Base-by-base conservation (phyloP, 345 rosid species). In the Dipteronia sinensis region DNA sequence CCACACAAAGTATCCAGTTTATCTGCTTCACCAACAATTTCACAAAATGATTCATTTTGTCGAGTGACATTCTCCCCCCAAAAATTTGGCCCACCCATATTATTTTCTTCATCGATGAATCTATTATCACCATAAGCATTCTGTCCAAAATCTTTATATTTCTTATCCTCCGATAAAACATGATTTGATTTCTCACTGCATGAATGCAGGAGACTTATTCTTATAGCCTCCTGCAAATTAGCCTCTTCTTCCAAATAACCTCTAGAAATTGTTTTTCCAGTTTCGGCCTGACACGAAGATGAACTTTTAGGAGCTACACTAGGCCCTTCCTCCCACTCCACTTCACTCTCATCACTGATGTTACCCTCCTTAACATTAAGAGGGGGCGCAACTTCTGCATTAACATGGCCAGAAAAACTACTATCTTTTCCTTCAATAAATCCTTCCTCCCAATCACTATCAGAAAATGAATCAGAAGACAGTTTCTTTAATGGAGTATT, bases 191-290 rank as follows among this genome's bases (percentile, higher is more conserved):
- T 63, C 68, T 79, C 79, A 74, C 73, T 76, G 72, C 79, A 85
- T 29, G 77, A 40, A 75, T 91, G 97, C 76, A 81, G 79, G 77
- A 91, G 90, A 84, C 99, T 96, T 87, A 93, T 94, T 86, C 90
- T 80, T 77, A 96, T 88, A 74, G 98, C 99, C 89, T 92, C 93
- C 79, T 88, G 92, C 75, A 92, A 85, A 82, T 90, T 92, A 83
- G 93, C 88, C 82, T 94, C 97, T 82, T 96, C 99, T 86, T 90
- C 89, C 77, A 85, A 61, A 81, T 76, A 64, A 63, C 98, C 96
- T 86, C 79, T 89, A 40, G 95, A 89, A 75, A 85, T 71, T 10
- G 81, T 67, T 77, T 78, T 80, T 34, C 68, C 83, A 62, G 85
- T 82, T 77, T 80, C 84, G 38, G 69, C 61, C 17, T 70, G 81